A percentile compares a stretch with the other conserved stretches of the same genome.
phyloP scores from a whole-genome alignment of 805 yeast genomes.

The Phaffomyces opuntiae region DNA sequence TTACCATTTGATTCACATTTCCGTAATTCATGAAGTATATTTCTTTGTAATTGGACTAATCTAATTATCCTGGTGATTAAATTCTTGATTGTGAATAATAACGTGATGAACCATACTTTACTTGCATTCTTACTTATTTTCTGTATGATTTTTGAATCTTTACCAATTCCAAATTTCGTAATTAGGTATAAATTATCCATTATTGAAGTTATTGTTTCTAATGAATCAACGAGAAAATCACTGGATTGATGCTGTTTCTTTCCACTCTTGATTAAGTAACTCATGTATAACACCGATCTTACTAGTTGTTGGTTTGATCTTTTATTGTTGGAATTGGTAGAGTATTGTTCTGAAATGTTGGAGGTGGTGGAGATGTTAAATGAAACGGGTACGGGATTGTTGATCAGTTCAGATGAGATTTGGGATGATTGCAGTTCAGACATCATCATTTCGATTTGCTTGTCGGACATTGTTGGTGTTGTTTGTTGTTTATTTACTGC shows the following conservation, averaged over 20 bases:
- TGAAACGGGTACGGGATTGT: not conserved
- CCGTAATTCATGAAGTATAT: constrained; percentile 4
- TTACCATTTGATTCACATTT: constrained; percentile 3
- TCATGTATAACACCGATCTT: constrained; percentile 11
- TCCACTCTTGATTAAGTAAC: constrained; percentile 8
- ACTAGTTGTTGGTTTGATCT: constrained; percentile 9
- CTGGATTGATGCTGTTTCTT: not conserved
- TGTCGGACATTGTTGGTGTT: constrained; percentile 5
- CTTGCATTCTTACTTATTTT: constrained; percentile 5
- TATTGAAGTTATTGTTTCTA: constrained; percentile 12
- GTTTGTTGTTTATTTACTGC: too few species aligned
- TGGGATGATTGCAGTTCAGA: constrained; percentile 2
- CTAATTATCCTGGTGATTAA: constrained; percentile 3
- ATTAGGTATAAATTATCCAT: constrained; percentile 15
- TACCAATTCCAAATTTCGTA: constrained; percentile 13
- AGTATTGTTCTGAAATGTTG: not conserved
- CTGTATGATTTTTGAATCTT: constrained; percentile 5
- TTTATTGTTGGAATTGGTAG: not conserved
- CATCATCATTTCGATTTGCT: constrained; percentile 7
- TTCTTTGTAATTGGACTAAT: constrained; percentile 3
- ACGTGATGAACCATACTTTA: constrained; percentile 16
- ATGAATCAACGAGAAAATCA: constrained; percentile 8
- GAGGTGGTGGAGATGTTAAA: constrained; percentile 3
- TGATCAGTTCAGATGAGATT: not conserved
- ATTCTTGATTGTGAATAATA: constrained; percentile 11